Evolutionary conservation across 2,329 filamentous ascomycete genomes (phyloP).

Genomic region (Fusarium vanettenii): DNA sequence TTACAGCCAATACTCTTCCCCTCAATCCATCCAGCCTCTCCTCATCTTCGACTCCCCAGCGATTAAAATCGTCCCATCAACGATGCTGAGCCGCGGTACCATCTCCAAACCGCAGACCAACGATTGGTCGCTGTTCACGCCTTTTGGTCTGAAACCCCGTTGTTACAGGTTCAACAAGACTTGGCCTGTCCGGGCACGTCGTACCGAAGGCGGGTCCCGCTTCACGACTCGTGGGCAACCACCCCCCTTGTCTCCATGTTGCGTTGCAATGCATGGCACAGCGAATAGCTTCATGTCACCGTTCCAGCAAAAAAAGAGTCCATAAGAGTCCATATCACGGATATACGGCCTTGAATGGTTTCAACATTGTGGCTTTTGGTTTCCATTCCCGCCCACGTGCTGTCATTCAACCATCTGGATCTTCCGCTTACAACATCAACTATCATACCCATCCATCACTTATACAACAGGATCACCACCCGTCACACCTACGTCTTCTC

Average conservation of each 20-base stretch:
- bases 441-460: constrained; percentile 1
- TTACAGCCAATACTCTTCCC: not conserved
- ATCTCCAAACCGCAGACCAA: not conserved
- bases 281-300: not conserved
- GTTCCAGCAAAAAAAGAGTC: no score
- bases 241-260: not conserved
- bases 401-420: not conserved
- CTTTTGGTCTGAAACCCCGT: constrained; percentile 36
- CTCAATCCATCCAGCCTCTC: not conserved
- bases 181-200: constrained; percentile 31
- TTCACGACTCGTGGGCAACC: constrained; percentile 10
- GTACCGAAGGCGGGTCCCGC: constrained; percentile 21
- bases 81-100: not conserved
- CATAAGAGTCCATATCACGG: not conserved
- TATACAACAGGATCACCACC: not conserved
- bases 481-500: constrained; percentile 31
- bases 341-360: not conserved
- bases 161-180: constrained; percentile 43
- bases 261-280: not conserved
- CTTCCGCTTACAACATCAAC: not conserved
- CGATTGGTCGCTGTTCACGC: constrained; percentile 25
- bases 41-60: not conserved
- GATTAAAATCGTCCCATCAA: constrained; percentile 10
- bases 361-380: not conserved
- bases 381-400: not conserved